phyloP scores from a whole-genome alignment of 805 yeast genomes.

The Candida loeiensis region DNA sequence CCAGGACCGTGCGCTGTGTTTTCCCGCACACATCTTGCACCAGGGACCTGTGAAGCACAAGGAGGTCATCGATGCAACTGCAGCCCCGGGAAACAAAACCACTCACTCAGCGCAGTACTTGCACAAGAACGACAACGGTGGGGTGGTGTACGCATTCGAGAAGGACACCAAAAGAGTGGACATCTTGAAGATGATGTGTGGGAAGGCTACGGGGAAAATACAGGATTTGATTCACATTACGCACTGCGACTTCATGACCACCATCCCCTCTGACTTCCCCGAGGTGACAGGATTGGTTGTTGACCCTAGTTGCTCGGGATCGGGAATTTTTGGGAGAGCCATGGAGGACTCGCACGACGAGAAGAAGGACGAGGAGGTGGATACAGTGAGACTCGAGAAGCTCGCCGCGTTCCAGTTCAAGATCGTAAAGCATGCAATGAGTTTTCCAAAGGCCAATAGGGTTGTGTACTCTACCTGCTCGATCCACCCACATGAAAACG shows the following conservation, averaged over 20 bases:
- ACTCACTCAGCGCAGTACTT: conserved; percentile 81
- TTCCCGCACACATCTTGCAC: conserved; percentile 81
- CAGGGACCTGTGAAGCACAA: conserved; percentile 50
- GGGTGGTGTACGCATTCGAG: conserved; percentile 78
- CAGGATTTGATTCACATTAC: conserved; percentile 45
- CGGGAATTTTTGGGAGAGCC: conserved; percentile 93
- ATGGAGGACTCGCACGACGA: conserved; percentile 47
- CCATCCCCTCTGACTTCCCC: conserved; percentile 54
- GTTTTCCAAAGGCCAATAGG: conserved; percentile 69
- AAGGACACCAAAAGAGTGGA: conserved; percentile 71
- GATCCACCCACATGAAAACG: conserved; percentile 90
- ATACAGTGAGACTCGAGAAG: conserved; percentile 60
- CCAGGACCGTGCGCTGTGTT: conserved; percentile 96
- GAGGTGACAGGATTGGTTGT: conserved; percentile 78
- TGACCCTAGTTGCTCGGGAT: conserved; percentile 97
- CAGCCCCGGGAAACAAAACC: conserved; percentile 98
- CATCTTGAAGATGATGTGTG: conserved; percentile 71
- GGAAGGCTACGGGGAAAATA: conserved; percentile 47
- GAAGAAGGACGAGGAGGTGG: conserved; percentile 48
- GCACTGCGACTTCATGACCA: conserved; percentile 62
- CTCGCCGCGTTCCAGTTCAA: conserved; percentile 83
- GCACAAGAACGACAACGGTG: conserved; percentile 15
- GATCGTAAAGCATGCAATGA: conserved; percentile 84
- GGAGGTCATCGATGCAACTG: conserved; percentile 83
- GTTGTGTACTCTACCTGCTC: conserved; percentile 96